Evolutionary conservation across 2,329 filamentous ascomycete genomes (phyloP).

Genomic region (Fusarium hainanense): DNA sequence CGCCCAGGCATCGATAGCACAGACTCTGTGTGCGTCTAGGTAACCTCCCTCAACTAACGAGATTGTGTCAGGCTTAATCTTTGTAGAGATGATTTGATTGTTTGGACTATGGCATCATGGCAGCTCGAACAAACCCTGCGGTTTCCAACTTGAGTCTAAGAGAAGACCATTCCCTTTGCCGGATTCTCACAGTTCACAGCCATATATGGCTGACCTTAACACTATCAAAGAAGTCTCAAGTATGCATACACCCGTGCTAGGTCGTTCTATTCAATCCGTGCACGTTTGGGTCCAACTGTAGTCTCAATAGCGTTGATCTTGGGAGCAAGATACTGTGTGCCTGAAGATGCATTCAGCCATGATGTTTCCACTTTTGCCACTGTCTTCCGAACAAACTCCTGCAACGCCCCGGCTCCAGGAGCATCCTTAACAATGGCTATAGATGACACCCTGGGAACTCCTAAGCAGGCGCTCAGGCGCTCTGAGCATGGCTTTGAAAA

Average conservation of each 20-base stretch:
- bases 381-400: slow-evolving; percentile 64
- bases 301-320: slow-evolving; percentile 53
- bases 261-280: slow-evolving; percentile 20
- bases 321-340: slow-evolving; percentile 47
- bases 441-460: slow-evolving; percentile 72
- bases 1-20: neutral
- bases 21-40: neutral
- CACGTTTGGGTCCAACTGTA: slow-evolving; percentile 50
- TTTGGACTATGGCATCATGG: neutral
- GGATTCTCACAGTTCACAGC: neutral
- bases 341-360: slow-evolving; percentile 59
- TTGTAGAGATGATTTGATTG: neutral
- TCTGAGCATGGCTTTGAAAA: slow-evolving; percentile 70
- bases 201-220: neutral
- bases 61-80: neutral
- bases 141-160: neutral
- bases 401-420: slow-evolving; percentile 66
- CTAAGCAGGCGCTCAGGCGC: slow-evolving; percentile 66
- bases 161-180: neutral
- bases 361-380: slow-evolving; percentile 64
- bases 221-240: neutral
- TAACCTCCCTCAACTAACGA: neutral
- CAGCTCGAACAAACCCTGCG: neutral
- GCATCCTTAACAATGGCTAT: slow-evolving; percentile 68
- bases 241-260: neutral